Base-by-base conservation (phyloP, 352 stramenopile species). In the Phytopythium kandeliae region DNA sequence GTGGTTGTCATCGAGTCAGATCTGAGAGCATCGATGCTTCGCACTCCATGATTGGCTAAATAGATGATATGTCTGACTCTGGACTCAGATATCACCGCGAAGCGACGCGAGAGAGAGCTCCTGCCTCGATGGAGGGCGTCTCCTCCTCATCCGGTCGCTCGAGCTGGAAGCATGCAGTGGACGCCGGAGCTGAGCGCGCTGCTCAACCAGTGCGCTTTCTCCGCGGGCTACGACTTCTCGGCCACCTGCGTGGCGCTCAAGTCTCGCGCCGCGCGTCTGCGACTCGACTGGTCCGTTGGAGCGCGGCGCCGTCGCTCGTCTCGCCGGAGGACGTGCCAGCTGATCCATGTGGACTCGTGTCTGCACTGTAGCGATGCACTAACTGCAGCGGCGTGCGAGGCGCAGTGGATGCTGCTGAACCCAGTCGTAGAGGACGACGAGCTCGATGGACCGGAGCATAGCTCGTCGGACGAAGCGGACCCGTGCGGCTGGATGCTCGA, bases 191-290 rank as follows among this genome's bases (percentile, higher is more conserved):
- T 88, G 10, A 70, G 86, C 34, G 61, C 65, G 40, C 62, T 86
- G 56, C 60, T 91, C 40, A 88, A 86, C 48, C 74, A 89, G 55
- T 87, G 81, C 58, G 78, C 86, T 26, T 89, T 89, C 58, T 75
- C 83, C 51, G 67, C 69, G 34, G 63, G 75, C 51, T 92, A 92
- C 57, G 74, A 91, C 62, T 91, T 91, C 34, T 62, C 59, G 5
- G 55, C 48, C 2, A 65, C 77, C 5, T 62, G 73, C 34, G 41
- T 44, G 26, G 38, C 74, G 24, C 71, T 89, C 47, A 52, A 63
- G 37, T 61, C 60, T 25, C 74, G 69, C 13, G 74, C 64, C 10
- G 48, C 40, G 21, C 77, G 76, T 26, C 50, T 82, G 48, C 63
- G 63, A 1, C 50, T 89, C 21, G 62, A 81, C 51, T 57, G 59